Conservation (phyloP, 768 basidiomycete genomes). For the Boletus reticuloceps region DNA sequence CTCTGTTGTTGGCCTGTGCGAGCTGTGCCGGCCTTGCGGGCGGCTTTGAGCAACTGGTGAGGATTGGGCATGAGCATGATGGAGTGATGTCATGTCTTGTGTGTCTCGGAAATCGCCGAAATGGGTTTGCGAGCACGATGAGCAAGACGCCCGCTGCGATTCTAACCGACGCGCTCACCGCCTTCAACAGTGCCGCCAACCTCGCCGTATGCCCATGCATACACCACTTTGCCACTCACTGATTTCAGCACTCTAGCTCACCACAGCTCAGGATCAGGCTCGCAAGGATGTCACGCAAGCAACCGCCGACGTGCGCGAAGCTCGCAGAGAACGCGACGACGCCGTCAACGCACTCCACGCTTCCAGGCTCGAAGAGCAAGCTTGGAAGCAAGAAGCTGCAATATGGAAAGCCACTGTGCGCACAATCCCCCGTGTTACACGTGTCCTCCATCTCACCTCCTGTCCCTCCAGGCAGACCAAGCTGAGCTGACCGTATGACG, state of each 20-base stretch:
- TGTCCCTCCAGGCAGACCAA: slow-evolving; percentile 44
- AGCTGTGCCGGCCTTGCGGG: background rate
- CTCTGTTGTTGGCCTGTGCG: slow-evolving; percentile 16
- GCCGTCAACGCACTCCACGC: slow-evolving; percentile 45
- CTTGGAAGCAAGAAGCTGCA: slow-evolving; percentile 44
- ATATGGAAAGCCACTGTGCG: slow-evolving; percentile 49
- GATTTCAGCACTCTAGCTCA: slow-evolving; percentile 38
- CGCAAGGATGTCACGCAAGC: slow-evolving; percentile 52
- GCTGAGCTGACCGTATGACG: slow-evolving; percentile 52
- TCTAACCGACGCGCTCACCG: slow-evolving; percentile 40
- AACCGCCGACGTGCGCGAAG: slow-evolving; percentile 43
- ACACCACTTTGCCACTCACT: background rate
- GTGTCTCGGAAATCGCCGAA: slow-evolving; percentile 22
- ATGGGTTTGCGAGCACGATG: slow-evolving; percentile 21
- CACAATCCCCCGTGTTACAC: slow-evolving; percentile 13
- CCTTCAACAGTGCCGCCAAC: slow-evolving; percentile 40
- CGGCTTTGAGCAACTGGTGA: slow-evolving; percentile 3
- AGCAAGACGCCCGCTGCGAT: slow-evolving; percentile 35
- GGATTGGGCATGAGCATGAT: too few species aligned
- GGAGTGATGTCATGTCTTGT: slow-evolving; percentile 9
- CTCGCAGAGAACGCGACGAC: slow-evolving; percentile 50
- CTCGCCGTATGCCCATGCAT: slow-evolving; percentile 34
- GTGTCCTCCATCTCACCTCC: slow-evolving; percentile 8
- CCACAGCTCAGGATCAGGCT: slow-evolving; percentile 54
- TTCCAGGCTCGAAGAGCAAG: slow-evolving; percentile 43